Evolutionary conservation across 257 asterid genomes (phyloP).

Genomic region (Asclepias syriaca): DNA sequence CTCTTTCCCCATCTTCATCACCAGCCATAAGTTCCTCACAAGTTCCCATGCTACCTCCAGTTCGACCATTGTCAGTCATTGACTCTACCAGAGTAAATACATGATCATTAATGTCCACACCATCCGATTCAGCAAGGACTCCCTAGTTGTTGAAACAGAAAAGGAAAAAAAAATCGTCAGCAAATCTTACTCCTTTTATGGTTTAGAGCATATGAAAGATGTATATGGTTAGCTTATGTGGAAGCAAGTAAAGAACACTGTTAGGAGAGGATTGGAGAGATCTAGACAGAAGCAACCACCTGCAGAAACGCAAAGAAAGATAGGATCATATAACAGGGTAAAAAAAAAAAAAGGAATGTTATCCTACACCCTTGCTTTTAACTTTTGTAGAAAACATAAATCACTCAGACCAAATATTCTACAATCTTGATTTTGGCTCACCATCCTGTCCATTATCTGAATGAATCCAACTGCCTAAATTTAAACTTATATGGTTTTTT

Average conservation of each 20-base stretch:
- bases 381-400: neutral
- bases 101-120: conserved; percentile 47
- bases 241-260: neutral
- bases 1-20: conserved; percentile 80
- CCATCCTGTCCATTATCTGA: neutral
- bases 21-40: conserved; percentile 74
- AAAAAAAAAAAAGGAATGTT: neutral
- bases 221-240: neutral
- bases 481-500: neutral
- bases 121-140: conserved; percentile 61
- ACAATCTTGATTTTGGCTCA: neutral
- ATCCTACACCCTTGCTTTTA: neutral
- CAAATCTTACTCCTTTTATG: conserved; percentile 1
- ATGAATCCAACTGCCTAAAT: neutral
- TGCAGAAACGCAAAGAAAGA: neutral
- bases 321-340: neutral
- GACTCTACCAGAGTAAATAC: conserved; percentile 65
- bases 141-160: conserved; percentile 52
- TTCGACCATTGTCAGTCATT: conserved; percentile 53
- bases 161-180: neutral
- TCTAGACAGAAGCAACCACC: neutral
- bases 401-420: neutral
- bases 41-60: conserved; percentile 46
- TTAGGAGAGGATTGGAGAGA: neutral
- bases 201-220: neutral